phyloP scores from a whole-genome alignment of 768 basidiomycete genomes.

The Leucosporidium yakuticum region DNA sequence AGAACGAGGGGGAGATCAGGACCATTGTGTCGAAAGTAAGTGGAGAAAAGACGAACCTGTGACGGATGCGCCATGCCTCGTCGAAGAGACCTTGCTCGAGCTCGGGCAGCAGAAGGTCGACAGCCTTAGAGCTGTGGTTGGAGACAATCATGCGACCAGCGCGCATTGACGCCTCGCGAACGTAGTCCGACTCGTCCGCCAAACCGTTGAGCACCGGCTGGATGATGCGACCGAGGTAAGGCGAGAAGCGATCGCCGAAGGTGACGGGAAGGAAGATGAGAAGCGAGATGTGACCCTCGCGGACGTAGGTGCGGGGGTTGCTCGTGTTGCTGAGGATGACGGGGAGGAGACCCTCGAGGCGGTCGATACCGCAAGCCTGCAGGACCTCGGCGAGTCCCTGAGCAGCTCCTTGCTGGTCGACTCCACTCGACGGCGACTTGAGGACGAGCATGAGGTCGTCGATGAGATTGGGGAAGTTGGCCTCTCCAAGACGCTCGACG shows the following conservation, averaged over 20 bases:
- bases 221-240: conserved; percentile 90
- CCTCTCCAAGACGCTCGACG: conserved; percentile 91
- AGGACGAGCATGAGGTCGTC: conserved; percentile 79
- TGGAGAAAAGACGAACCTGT: conserved; percentile 49
- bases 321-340: conserved; percentile 88
- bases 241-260: conserved; percentile 92
- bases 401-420: conserved; percentile 95
- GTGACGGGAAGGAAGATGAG: conserved; percentile 92
- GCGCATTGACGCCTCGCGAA: conserved; percentile 94
- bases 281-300: conserved; percentile 97
- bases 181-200: conserved; percentile 88
- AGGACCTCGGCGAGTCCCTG: conserved; percentile 94
- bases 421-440: conserved; percentile 86
- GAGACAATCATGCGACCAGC: conserved; percentile 97
- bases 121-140: conserved; percentile 85
- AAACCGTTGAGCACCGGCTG: conserved; percentile 84
- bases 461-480: conserved; percentile 91
- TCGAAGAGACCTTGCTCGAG: conserved; percentile 94
- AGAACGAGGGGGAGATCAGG: conserved; percentile 67
- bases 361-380: conserved; percentile 93
- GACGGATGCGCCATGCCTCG: conserved; percentile 82
- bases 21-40: neutral
- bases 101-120: conserved; percentile 88
- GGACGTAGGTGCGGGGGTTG: conserved; percentile 79
- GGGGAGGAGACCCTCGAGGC: conserved; percentile 85